Conservation (phyloP, 2,329 filamentous ascomycete genomes). For the Fusarium stilboides region DNA sequence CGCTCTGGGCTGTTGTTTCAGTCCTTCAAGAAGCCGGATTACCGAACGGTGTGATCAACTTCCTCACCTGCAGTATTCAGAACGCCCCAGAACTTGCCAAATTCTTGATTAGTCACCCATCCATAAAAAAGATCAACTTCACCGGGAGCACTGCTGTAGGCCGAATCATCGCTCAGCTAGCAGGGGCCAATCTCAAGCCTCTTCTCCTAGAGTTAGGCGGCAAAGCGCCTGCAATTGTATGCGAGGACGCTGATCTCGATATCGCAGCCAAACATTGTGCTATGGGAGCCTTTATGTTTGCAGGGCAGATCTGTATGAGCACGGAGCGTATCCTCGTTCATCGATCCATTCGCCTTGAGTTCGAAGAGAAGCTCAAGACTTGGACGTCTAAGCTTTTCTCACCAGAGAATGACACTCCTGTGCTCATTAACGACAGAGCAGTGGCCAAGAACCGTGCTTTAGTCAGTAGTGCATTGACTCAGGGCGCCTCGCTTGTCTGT, state of each 20-base stretch:
- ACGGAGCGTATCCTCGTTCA: slow-evolving; percentile 80
- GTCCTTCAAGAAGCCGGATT: slow-evolving; percentile 81
- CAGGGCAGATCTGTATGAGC: slow-evolving; percentile 89
- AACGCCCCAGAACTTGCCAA: too few relatives aligned
- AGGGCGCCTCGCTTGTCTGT: slow-evolving; percentile 71
- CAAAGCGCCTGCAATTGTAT: slow-evolving; percentile 83
- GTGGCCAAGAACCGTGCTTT: slow-evolving; percentile 76
- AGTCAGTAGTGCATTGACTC: slow-evolving; percentile 75
- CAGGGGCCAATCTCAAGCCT: slow-evolving; percentile 83
- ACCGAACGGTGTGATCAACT: slow-evolving; percentile 80
- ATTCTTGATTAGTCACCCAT: too few relatives aligned
- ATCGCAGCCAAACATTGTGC: slow-evolving; percentile 79
- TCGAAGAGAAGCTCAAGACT: slow-evolving; percentile 61
- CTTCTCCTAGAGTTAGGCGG: slow-evolving; percentile 85
- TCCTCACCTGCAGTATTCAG: slow-evolving; percentile 78
- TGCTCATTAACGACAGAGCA: slow-evolving; percentile 78
- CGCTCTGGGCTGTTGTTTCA: slow-evolving; percentile 72
- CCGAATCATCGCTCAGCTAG: slow-evolving; percentile 77
- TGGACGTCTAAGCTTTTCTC: slow-evolving; percentile 63
- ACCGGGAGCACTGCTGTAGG: slow-evolving; percentile 84
- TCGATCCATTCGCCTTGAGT: slow-evolving; percentile 60
- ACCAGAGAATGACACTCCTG: slow-evolving; percentile 72
- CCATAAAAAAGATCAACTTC: slow-evolving; percentile 90
- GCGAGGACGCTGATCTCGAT: slow-evolving; percentile 83
- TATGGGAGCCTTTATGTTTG: slow-evolving; percentile 78